Evolutionary conservation across 2,329 filamentous ascomycete species (phyloP), one percentile per base, ranked within the genome.

Genomic region (Phialophora tarda): DNA sequence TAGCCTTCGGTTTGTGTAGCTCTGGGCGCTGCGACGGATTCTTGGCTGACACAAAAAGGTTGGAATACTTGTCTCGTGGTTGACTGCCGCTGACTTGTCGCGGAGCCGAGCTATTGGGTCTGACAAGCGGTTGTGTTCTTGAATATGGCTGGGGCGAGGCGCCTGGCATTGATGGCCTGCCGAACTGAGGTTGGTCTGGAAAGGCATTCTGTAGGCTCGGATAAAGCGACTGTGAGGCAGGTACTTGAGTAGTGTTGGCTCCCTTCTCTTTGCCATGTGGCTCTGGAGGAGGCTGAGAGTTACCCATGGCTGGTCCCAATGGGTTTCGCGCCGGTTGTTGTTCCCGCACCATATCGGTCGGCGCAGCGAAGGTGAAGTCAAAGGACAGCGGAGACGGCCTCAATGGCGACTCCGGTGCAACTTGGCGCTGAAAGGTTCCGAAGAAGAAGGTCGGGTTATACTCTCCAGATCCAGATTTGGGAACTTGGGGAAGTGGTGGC

Each of bases 111-210:
- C 60, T 59, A 51, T 67, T 71, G 17, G 72, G 74, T 63, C 82
- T 78, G 66, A 84, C 62, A 30, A 69, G 83, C 64, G 85, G 84
- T 82, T 77, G 67, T 81, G 76, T 30, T 75, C 75, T 69, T 77
- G 82, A 73, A 74, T 79, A 71, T 68, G 83, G 78, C 74, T 82
- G 80, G 70, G 77, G 30, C 69, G 71, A 56, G 72, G 74, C 56
- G 38, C 84, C 79, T 64, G 88, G 76, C 17, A 85, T 84, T 68
- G 85, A 87, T 1, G 86, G 80, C 71, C 84, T 83, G 59, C 86
- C 86, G 72, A 88, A 89, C 71, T 87, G 82, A 47, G 83, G 80
- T 34, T 80, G 62, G n/a, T 26, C 55, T 48, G 47, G 62, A 24
- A 53, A 17, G 17, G 53, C 38, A 55, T 63, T 63, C 47, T 67